Conservation (phyloP, 192 early-diverging fungal genomes). For the Backusella australiensis region DNA sequence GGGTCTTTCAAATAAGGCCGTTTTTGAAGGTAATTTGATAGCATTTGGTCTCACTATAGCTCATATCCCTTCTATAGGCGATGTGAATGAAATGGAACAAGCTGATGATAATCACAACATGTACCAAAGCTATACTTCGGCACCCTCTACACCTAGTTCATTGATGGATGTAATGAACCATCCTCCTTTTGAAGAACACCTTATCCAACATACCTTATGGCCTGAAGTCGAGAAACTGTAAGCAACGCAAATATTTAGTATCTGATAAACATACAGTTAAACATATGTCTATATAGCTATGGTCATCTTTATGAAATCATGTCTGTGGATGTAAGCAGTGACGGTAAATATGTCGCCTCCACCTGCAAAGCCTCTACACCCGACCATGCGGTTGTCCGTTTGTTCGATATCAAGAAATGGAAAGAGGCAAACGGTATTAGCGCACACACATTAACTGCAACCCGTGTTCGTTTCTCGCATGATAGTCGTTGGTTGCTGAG, state of each 20-base stretch:
- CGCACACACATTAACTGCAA: conserved; percentile 84
- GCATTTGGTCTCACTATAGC: too few relatives aligned
- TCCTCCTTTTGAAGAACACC: conserved; percentile 89
- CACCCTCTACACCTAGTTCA: conserved; percentile 44
- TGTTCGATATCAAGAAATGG: conserved; percentile 71
- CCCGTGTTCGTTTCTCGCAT: conserved; percentile 77
- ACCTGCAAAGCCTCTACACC: conserved; percentile 69
- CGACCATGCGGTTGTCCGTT: conserved; percentile 71
- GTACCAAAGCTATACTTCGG: conserved; percentile 57
- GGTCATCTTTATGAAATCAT: conserved; percentile 96
- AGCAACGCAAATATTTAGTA: background rate
- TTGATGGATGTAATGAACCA: conserved; percentile 41
- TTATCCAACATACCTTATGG: conserved; percentile 91
- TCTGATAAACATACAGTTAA: background rate
- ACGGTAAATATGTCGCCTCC: conserved; percentile 72
- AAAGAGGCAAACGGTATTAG: conserved; percentile 60
- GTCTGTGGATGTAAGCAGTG: conserved; percentile 67
- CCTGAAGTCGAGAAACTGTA: conserved; percentile 93
- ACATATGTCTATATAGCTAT: conserved; percentile 38
- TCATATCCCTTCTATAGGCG: background rate
- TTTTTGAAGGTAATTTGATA: conserved; percentile 44
- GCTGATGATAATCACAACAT: conserved; percentile 54
- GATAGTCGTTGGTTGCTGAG: conserved; percentile 69
- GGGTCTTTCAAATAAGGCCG: conserved; percentile 95
- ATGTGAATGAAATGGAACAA: conserved; percentile 40